Evolutionary conservation across 176 grass and related monocot species (phyloP).

Genomic region (Secale cereale): DNA sequence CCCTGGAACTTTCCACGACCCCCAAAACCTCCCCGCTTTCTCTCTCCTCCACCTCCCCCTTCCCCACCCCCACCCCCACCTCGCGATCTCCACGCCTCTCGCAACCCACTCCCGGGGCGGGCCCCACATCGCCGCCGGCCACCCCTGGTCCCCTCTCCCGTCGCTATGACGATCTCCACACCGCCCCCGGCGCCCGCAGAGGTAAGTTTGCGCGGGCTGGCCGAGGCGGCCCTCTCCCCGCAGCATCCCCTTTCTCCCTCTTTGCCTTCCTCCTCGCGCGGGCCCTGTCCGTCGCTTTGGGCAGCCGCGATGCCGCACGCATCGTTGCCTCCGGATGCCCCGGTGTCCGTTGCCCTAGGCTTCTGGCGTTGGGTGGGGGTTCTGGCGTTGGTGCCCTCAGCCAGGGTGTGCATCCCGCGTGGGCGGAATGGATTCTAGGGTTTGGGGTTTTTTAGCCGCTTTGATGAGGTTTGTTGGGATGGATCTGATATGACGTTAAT

Average conservation of each 20-base stretch:
- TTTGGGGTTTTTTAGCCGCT: constrained; percentile 56
- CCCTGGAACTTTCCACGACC: constrained; percentile 60
- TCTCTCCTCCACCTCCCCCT: constrained; percentile 30
- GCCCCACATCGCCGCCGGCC: constrained; percentile 46
- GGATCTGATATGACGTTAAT: constrained; percentile 52
- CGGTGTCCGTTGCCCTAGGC: background rate
- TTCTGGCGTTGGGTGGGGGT: constrained; percentile 31
- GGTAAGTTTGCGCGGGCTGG: constrained; percentile 32
- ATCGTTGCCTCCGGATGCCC: background rate
- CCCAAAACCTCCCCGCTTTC: constrained; percentile 34
- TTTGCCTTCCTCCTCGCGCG: background rate
- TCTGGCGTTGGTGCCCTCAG: background rate
- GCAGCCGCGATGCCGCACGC: background rate
- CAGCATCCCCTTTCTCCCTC: background rate
- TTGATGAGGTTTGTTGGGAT: background rate
- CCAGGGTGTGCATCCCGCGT: background rate
- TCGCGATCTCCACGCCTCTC: constrained; percentile 45
- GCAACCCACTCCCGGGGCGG: constrained; percentile 39
- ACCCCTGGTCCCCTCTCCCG: background rate
- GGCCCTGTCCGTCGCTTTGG: background rate
- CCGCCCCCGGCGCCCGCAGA: constrained; percentile 46
- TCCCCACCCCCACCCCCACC: background rate
- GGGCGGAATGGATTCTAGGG: constrained; percentile 44
- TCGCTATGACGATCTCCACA: constrained; percentile 59
- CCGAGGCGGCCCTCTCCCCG: background rate